Conservation (phyloP, 805 yeast genomes). For the Zygotorulaspora florentina region DNA sequence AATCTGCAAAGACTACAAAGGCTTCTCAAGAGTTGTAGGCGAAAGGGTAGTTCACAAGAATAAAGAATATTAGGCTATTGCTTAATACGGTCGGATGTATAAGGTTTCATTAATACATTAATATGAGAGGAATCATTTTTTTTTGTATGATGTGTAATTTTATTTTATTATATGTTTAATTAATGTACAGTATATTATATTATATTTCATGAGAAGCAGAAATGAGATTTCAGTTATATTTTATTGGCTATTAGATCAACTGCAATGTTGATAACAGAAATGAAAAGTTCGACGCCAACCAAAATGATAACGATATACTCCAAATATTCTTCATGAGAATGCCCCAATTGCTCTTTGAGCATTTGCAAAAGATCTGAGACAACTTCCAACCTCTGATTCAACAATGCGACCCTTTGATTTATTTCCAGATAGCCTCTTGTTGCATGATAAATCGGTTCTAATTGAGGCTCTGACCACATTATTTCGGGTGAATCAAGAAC, state of each 20-base stretch:
- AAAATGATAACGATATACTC: constrained; percentile 87
- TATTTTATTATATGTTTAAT: background rate
- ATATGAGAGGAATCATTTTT: constrained; percentile 1
- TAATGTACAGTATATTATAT: constrained; percentile 1
- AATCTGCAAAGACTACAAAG: constrained; percentile 50
- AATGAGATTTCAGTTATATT: background rate
- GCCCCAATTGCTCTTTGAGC: constrained; percentile 96
- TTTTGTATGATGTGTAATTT: constrained; percentile 1
- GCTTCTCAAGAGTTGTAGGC: constrained; percentile 57
- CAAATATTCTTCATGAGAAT: constrained; percentile 85
- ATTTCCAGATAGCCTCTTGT: constrained; percentile 94
- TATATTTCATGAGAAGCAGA: background rate
- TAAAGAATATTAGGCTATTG: background rate
- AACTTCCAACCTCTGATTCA: constrained; percentile 91
- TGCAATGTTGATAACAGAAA: constrained; percentile 76
- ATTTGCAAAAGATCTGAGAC: constrained; percentile 88
- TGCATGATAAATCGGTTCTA: constrained; percentile 96
- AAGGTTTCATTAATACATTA: background rate
- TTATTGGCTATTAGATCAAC: constrained; percentile 47
- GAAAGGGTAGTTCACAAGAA: background rate
- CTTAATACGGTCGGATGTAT: constrained; percentile 1
- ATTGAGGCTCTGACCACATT: constrained; percentile 98
- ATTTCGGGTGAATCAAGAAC: constrained; percentile 95
- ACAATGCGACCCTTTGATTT: constrained; percentile 83
- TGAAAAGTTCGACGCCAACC: constrained; percentile 88